These are phyloP conservation scores for Tylopilus subfusipes DNA, from an alignment of 768 basidiomycete species.

Conservation along the genomic window DNA sequence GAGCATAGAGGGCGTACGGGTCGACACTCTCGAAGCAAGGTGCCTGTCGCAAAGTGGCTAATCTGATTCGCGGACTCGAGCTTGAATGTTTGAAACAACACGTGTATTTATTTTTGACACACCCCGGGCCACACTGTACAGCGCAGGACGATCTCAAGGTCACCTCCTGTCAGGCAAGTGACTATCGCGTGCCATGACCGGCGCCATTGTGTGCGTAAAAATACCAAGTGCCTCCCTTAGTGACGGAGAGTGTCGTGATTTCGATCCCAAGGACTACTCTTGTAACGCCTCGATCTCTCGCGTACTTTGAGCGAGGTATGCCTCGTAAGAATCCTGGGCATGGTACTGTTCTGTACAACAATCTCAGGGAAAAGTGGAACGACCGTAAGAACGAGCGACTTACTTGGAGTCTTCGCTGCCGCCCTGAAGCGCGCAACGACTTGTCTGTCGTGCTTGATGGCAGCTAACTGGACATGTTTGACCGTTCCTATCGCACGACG, in stretches of 20 bases:
- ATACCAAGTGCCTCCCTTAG: background rate
- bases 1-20: too few species aligned
- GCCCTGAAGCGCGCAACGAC: constrained; percentile 67
- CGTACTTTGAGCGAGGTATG: constrained; percentile 53
- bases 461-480: constrained; percentile 77
- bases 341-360: constrained; percentile 41
- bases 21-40: too few species aligned
- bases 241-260: background rate
- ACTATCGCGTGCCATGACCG: too few species aligned
- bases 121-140: too few species aligned
- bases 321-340: constrained; percentile 53
- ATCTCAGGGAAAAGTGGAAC: too few species aligned
- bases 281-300: constrained; percentile 63
- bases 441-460: constrained; percentile 68
- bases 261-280: constrained; percentile 40
- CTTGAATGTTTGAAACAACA: too few species aligned
- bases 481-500: constrained; percentile 63
- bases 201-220: background rate
- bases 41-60: too few species aligned
- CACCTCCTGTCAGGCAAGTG: too few species aligned
- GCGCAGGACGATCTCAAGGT: too few species aligned
- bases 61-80: too few species aligned
- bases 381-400: constrained; percentile 8
- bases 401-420: constrained; percentile 50
- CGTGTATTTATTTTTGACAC: too few species aligned